These are phyloP conservation scores for Aspergillus udagawae DNA, from an alignment of 2,329 filamentous ascomycete species.

Conservation along the genomic window DNA sequence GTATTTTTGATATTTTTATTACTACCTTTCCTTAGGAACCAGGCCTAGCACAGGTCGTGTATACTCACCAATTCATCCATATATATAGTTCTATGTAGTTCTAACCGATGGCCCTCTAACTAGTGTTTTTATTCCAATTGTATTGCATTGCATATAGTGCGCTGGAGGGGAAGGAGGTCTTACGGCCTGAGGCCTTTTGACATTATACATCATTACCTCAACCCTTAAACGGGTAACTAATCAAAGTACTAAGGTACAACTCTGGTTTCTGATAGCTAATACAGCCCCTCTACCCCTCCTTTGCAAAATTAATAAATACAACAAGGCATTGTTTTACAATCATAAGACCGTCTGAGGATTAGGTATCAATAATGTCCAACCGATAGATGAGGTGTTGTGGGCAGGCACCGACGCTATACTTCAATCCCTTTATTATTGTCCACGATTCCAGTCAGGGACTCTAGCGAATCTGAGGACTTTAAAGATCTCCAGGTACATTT, in stretches of 20 bases:
- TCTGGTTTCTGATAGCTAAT: not conserved
- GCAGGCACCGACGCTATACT: not conserved
- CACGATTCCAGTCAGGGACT: not conserved
- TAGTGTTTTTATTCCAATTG: not conserved
- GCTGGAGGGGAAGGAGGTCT: not conserved
- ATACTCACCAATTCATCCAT: constrained; percentile 1
- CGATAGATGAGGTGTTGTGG: not conserved
- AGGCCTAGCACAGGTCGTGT: not conserved
- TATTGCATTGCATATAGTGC: not conserved
- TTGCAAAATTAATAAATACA: not conserved
- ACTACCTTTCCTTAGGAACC: constrained; percentile 12
- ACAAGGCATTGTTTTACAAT: not conserved
- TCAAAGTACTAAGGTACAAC: no score
- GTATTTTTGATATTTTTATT: constrained; percentile 8
- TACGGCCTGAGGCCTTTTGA: not conserved
- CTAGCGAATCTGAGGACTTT: not conserved
- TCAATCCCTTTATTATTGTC: not conserved
- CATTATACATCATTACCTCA: not conserved
- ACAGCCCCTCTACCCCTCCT: not conserved
- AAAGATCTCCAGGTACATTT: not conserved
- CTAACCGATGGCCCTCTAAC: not conserved
- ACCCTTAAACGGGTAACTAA: not conserved
- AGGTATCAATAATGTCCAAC: not conserved
- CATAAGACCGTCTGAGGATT: not conserved
- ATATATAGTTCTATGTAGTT: constrained; percentile 1